Evolutionary conservation across 345 rosid species (phyloP), one percentile per base, ranked within the genome.

Genomic region (Carallia pectinifolia): DNA sequence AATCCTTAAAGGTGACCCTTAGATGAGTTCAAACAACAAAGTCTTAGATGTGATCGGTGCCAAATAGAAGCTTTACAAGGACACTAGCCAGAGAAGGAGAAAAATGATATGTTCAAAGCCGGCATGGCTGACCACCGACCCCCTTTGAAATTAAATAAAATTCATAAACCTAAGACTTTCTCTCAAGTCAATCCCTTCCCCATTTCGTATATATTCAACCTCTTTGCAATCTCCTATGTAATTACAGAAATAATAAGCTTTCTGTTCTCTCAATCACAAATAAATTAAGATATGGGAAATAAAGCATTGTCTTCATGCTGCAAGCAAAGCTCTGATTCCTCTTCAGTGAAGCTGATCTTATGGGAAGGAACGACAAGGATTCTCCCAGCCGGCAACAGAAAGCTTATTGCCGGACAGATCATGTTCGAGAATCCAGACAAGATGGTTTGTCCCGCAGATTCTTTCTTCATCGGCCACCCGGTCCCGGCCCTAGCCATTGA

Each of bases 381-480:
- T 58, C 61, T 89, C 34, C 34, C 34, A 36, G 44, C 73, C 13
- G 90, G 84, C 16, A 48, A 52, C 19, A 48, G 48, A 6, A 86
- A 77, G 48, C 97, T 87, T 73, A 68, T 89, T 4, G 98, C 98
- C 16, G 98, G 98, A 31, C 94, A 89, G 76, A 79, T 93, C 84
- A 93, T 93, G 98, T 91, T 93, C 18, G 89, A 89, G 79, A 84
- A 81, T 62, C 97, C 98, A 0, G 95, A 91, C 74, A 85, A 70
- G 71, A 83, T 93, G 61, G 88, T 93, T 7, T 88, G 91, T 81
- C 92, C 83, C n/a, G 89, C 90, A n/a, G 91, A 87, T 50, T 88
- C 98, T 47, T 91, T 93, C 89, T 93, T 83, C 89, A 81, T 93
- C 36, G 98, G 98, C 40, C 94, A 77, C 17, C 93, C 91, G 1